Evolutionary conservation across 805 yeast species (phyloP), one percentile per base, ranked within the genome.

Genomic region (Monosporozyma aerobia): DNA sequence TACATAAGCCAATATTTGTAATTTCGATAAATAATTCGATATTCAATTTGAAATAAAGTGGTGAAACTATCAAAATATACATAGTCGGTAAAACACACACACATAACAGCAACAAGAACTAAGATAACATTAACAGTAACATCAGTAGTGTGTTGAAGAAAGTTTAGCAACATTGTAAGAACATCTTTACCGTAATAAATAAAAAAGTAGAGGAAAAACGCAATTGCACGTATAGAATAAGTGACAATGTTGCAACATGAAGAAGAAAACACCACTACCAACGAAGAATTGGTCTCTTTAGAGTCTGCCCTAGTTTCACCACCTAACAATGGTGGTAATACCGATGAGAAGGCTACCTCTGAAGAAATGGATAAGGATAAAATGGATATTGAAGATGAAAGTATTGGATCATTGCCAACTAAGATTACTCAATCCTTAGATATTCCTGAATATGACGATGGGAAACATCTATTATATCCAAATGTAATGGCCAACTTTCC

Each of bases 381-480:
- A 6, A 44, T 14, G 35, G 47, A 43, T 9, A 19, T 48, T 27
- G 35, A 37, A 33, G 32, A 46, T 7, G 37, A 23, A 46, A 23
- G n/a, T 22, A 23, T 23, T 16, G 33, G 44, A 37, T 33, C 16
- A 25, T 27, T 25, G 10, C 25, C 25, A 27, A 37, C 44, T 3
- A 39, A 47, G 23, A 25, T 25, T 6, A 23, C 35, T 6, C 23
- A 33, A 23, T 14, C 30, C 5, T 23, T 33, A 19, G 32, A 22
- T 8, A 32, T 27, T 10, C 41, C 45, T 2, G 53, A 47, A 10
- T 33, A 51, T 16, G 70, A 67, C 49, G 59, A 57, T 51, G 71
- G 71, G 13, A 63, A 57, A 30, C 53, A 53, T 8, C 44, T 64
- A 7, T 46, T 68, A 50, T 68, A 68, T 46, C 60, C 64, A 13